Percentiles rank a stretch among this genome's conserved stretches.
Evolutionary conservation across 495 filamentous ascomycete species (phyloP).

Genomic region (Trichodelitschia bisporula): DNA sequence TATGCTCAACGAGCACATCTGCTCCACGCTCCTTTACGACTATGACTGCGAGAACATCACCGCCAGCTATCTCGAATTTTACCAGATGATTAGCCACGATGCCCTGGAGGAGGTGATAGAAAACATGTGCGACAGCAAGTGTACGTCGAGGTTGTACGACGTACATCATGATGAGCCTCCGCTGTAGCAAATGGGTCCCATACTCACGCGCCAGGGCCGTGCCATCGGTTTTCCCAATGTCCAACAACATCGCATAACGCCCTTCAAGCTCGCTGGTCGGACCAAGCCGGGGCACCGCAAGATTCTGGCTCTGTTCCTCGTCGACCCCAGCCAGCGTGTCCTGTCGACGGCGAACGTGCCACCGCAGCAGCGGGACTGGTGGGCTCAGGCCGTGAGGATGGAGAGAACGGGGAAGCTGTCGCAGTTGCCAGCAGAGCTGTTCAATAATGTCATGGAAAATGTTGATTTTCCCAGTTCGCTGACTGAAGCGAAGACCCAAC

Average conservation of each 20-base stretch:
- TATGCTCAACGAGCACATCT: conserved; percentile 14
- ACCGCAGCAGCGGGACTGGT: conserved; percentile 12
- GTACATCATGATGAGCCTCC: neutral
- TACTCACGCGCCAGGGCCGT: conserved; percentile 6
- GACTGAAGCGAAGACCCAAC: no score
- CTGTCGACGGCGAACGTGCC: conserved; percentile 7
- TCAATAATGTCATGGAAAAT: conserved; percentile 1
- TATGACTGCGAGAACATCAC: conserved; percentile 38
- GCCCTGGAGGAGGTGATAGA: neutral
- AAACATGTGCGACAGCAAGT: conserved; percentile 2
- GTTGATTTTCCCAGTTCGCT: no score
- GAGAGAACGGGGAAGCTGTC: neutral
- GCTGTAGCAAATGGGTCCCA: conserved; percentile 5
- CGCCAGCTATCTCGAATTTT: conserved; percentile 25
- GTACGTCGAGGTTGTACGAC: conserved; percentile 3
- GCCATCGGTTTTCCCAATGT: conserved; percentile 13
- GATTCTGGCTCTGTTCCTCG: conserved; percentile 12
- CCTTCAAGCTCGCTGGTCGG: conserved; percentile 9
- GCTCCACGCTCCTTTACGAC: conserved; percentile 13
- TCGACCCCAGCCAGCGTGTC: conserved; percentile 8
- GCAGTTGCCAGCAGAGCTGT: conserved; percentile 3
- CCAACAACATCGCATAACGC: conserved; percentile 10
- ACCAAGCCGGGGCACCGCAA: conserved; percentile 10
- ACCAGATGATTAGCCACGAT: conserved; percentile 12
- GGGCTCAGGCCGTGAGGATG: conserved; percentile 5